Base-by-base conservation (phyloP, 164 flowering plant species). In the Macadamia tetraphylla region DNA sequence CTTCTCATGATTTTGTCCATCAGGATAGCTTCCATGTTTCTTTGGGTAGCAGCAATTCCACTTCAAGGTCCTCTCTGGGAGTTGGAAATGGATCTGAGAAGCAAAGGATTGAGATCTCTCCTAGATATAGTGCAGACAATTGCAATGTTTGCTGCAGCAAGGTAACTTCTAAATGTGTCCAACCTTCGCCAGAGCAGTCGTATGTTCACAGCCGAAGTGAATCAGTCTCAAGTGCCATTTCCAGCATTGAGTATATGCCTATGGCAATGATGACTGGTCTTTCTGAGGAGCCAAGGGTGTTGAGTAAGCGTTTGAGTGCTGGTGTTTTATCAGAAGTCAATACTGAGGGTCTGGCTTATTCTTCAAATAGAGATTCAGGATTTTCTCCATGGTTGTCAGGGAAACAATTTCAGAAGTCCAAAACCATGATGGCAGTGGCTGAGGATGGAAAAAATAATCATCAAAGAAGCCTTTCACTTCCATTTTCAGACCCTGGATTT, bases 131-230 rank as follows among this genome's bases (percentile, higher is more conserved):
- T 66, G 83, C 58, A 55, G 79, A 73, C 65, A 77, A 64, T 70
- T 67, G 70, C 55, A 71, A 72, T 56, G 51, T 58, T 43, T 58
- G 60, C 49, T 71, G 42, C 52, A 72, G 58, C 49, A 74, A 67
- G 66, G 81, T 74, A 64, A 71, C 49, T 64, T 82, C 76, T 46
- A 80, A 78, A 52, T 61, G 43, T 64, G 73, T 76, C 40, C 72
- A 63, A 11, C 68, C 63, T 57, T 84, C 87, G 8, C 77, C 81
- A 23, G 91, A 78, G 56, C 87, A 82, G 49, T 85, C 92, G 13
- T 83, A 78, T 73, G 70, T 67, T 64, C 89, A 85, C 58, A 88
- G 96, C 75, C 76, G 93, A 70, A 86, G 83, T 73, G 96, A 79
- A 73, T 92, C 96, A 51, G 71, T 75, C 23, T 80, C 90, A 9